Base-by-base conservation (phyloP, 768 basidiomycete genomes). In the Suillus decipiens region DNA sequence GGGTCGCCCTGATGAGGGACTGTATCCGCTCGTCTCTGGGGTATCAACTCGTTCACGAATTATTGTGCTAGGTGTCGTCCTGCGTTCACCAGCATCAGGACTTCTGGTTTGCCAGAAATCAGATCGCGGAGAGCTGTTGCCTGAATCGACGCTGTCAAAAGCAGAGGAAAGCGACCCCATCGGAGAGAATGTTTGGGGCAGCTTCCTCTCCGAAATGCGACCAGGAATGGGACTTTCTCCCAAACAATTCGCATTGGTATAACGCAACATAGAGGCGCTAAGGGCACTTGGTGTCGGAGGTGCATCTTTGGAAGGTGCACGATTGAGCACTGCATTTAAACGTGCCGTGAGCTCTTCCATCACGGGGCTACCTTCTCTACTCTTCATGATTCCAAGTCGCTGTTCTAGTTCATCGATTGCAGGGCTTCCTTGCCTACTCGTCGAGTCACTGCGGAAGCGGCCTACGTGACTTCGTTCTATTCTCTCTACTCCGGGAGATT, bases 341-440 rank as follows among this genome's bases (percentile, higher is more conserved):
- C 79, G 75, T 59, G 81, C 82, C 15, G 78, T 78, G 45, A 83
- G 76, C 66, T 86, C 84, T 62, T 83, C 82, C 22, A 83, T 70
- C 10, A 80, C 79, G 14, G 86, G 86, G 62, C 85, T 88, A 39
- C 80, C 77, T 66, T 86, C 84, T 22, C 84, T 79, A 56, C 74
- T 84, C 71, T 77, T 84, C 56, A 75, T 71, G 45, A 89, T 83
- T 12, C 87, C 85, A 48, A 89, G 74, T 28, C 85, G 80, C 66
- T 84, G 82, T 64, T 89, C 84, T 19, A 88, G 77, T 69, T 89
- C 88, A 61, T 86, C 86, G 28, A 89, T 79, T 48, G 85, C 81
- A 50, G 89, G 87, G 67, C 84, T 88, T 43, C 78, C 78, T 65
- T 88, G 86, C 53, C 79, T 75, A 63, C 80, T 82, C 66, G 75